These are phyloP conservation scores for Yamadazyma conglobata DNA, from an alignment of 1,139 yeast species.

Conservation along the genomic window DNA sequence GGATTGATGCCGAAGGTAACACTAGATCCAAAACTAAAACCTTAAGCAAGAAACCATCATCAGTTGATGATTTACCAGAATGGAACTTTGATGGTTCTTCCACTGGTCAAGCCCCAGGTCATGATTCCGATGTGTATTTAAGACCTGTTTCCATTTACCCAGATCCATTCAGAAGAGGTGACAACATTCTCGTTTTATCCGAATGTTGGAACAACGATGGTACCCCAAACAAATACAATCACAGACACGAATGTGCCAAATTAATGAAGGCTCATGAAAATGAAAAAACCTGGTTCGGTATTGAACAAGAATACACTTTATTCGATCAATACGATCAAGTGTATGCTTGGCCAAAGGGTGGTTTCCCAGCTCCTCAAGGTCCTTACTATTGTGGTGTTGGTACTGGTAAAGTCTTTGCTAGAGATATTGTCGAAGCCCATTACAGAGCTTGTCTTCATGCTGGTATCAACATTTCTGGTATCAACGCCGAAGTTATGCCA, in stretches of 20 bases:
- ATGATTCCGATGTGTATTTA: slow-evolving; percentile 90
- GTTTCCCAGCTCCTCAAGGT: slow-evolving; percentile 99
- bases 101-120: slow-evolving; percentile 98
- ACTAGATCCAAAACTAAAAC: slow-evolving; percentile 95
- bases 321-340: slow-evolving; percentile 87
- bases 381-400: slow-evolving; percentile 99
- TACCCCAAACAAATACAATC: slow-evolving; percentile 97
- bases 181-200: slow-evolving; percentile 88
- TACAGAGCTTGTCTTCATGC: slow-evolving; percentile 96
- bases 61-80: slow-evolving; percentile 88
- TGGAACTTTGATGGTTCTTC: slow-evolving; percentile 99
- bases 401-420: slow-evolving; percentile 95
- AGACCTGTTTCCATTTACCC: slow-evolving; percentile 93
- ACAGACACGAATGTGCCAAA: slow-evolving; percentile 96
- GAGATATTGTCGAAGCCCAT: slow-evolving; percentile 98
- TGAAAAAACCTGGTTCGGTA: slow-evolving; percentile 93
- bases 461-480: slow-evolving; percentile 88
- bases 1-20: slow-evolving; percentile 94
- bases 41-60: slow-evolving; percentile 60
- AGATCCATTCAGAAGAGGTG: slow-evolving; percentile 98
- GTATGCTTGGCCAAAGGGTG: slow-evolving; percentile 99
- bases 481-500: slow-evolving; percentile 99
- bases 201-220: slow-evolving; percentile 99
- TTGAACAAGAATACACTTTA: slow-evolving; percentile 97
- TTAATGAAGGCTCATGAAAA: slow-evolving; percentile 88